These are phyloP conservation scores for Geranium incanum DNA, from an alignment of 441 rosid genomes.

Conservation along the genomic window DNA sequence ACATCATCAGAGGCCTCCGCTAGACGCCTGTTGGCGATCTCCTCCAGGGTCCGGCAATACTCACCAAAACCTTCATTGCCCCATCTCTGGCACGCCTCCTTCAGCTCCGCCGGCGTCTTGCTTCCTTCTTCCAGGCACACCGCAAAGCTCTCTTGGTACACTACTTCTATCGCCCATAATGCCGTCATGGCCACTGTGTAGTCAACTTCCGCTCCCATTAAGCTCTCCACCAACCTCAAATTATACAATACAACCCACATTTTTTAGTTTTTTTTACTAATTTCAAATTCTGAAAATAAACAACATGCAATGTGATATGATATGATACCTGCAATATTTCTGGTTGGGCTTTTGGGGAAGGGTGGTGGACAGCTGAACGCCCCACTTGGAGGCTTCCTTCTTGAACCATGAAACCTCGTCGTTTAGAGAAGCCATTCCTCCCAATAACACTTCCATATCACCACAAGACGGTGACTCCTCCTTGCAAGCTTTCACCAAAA, in stretches of 20 bases:
- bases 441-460: slow-evolving; percentile 53
- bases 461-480: slow-evolving; percentile 34
- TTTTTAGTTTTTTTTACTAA: too few species aligned
- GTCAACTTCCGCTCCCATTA: slow-evolving; percentile 45
- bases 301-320: background rate
- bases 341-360: slow-evolving; percentile 37
- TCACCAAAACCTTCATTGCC: slow-evolving; percentile 46
- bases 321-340: slow-evolving; percentile 43
- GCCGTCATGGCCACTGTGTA: slow-evolving; percentile 45
- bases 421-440: slow-evolving; percentile 45
- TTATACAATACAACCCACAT: background rate
- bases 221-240: slow-evolving; percentile 45
- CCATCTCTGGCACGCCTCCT: slow-evolving; percentile 57
- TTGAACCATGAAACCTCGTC: slow-evolving; percentile 67
- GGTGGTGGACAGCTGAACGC: slow-evolving; percentile 37
- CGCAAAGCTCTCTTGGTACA: slow-evolving; percentile 60
- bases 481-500: slow-evolving; percentile 46
- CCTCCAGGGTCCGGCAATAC: slow-evolving; percentile 41
- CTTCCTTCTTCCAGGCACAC: slow-evolving; percentile 48
- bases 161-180: slow-evolving; percentile 62
- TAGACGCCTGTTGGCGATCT: slow-evolving; percentile 36
- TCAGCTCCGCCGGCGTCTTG: slow-evolving; percentile 37
- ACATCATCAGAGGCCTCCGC: slow-evolving; percentile 38
- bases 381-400: slow-evolving; percentile 51
- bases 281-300: background rate